Evolutionary conservation across 2,329 filamentous ascomycete species (phyloP), one percentile per base, ranked within the genome.

Genomic region (Aaosphaeria pasadenensis): DNA sequence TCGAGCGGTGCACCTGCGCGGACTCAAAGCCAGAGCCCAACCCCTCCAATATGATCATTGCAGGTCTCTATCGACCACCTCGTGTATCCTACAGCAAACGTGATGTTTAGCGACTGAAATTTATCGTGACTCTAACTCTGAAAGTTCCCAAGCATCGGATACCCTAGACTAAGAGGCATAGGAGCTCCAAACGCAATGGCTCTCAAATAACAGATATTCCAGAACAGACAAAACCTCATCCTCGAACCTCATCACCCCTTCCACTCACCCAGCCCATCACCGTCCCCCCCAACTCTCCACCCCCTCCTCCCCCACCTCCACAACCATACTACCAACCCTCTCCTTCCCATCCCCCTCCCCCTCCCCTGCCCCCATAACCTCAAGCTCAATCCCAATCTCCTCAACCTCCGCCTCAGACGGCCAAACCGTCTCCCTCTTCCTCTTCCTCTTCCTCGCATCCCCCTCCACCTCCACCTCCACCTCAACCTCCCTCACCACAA

Each of bases 131-230:
- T 9, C 2, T 11, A 28, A 28, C 57, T 53, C 32, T 60, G 54
- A 17, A 53, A 56, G 11, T 45, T 59, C 30, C 51, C 62, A 36
- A 58, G 60, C 44, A 30, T 62, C 35, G 58, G 56, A 17, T 54
- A 57, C 46, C 55, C 55, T 35, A 57, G 55, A 42, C 57, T 55
- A 6, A 54, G 55, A 7, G 55, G 52, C 35, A 45, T 52, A 24
- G 50, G 56, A 45, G 49, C 55, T 28, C 43, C 52, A 35, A 43
- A 45, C 33, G 42, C 6, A 29, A 39, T 32, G 42, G 2, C 6
- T 30, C 17, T 30, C 7, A 30, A 6, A 36, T 9, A 36, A 13
- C 33, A 36, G 9, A 13, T 4, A 2, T 36, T 2, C 2, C 33
- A 13, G 4, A 3, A 11, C 13, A 9, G 33, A 36, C n/a, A 36